A percentile compares a stretch with the other conserved stretches of the same genome.
phyloP scores from a whole-genome alignment of 2,329 filamentous ascomycete species.

The Aphanocladium album region DNA sequence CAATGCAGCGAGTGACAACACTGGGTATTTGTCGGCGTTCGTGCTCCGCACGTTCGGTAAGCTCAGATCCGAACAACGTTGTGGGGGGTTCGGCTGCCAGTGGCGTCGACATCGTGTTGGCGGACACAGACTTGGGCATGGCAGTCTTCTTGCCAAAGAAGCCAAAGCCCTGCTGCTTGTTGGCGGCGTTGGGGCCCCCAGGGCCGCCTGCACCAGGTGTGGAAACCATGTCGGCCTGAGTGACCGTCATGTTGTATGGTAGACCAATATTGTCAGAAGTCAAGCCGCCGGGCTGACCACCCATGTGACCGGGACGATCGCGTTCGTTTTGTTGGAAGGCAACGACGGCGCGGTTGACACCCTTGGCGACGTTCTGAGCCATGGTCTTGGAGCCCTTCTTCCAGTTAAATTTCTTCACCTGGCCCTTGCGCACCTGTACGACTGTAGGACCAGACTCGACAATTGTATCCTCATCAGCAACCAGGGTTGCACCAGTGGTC shows the following conservation, averaged over 20 bases:
- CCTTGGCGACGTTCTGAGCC: constrained; percentile 90
- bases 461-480: constrained; percentile 62
- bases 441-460: constrained; percentile 80
- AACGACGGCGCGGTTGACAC: constrained; percentile 85
- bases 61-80: constrained; percentile 80
- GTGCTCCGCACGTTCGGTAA: constrained; percentile 77
- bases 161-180: constrained; percentile 54
- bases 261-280: constrained; percentile 61
- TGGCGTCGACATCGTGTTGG: constrained; percentile 34
- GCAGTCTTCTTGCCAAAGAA: constrained; percentile 61
- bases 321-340: constrained; percentile 59
- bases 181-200: constrained; percentile 24
- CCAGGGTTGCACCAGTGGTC: constrained; percentile 53
- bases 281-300: constrained; percentile 48
- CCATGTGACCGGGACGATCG: constrained; percentile 43
- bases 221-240: constrained; percentile 41
- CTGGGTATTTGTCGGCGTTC: constrained; percentile 86
- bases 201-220: constrained; percentile 15
- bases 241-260: constrained; percentile 64
- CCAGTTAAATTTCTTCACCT: constrained; percentile 97
- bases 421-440: constrained; percentile 89
- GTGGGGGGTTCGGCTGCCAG: constrained; percentile 50
- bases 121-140: constrained; percentile 48
- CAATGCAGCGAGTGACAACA: constrained; percentile 89
- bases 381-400: constrained; percentile 94